Evolutionary conservation across 164 flowering plant species (phyloP), one percentile per base, ranked within the genome.

Genomic region (Paratinospora sagittata): DNA sequence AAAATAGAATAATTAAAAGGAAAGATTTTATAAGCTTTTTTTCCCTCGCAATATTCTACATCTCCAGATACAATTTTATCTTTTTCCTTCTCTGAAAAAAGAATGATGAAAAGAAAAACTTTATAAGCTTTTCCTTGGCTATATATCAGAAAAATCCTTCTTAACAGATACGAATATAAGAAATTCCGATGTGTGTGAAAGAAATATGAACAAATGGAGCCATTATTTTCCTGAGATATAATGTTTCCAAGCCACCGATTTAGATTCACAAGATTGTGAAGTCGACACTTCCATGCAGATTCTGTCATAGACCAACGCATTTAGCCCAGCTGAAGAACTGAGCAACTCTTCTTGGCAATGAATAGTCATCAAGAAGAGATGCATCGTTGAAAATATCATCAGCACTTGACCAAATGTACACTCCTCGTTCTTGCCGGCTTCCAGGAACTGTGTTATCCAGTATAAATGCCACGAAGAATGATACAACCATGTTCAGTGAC

Each of bases 381-480:
- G 91, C 85, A 70, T 94, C 87, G 19, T 67, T 67, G 17, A 69
- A 79, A 43, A 84, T 12, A 63, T 90, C 91, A 68, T 90, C 90
- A 2, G 82, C 71, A 19, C 72, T 79, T 11, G 93, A 90, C 98
- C 98, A 94, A 67, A 77, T 73, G 76, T 94, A 94, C n/a, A 86
- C 95, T 68, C 98, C 97, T 79, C 95, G 80, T 73, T 94, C 96
- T 80, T 86, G 85, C 72, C 77, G 67, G 82, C 80, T 89, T 6
- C 97, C 96, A 27, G 97, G 96, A 66, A 88, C 97, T 0, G 95
- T 90, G 85, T 88, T 91, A 76, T 94, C 98, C 24, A 94, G 82
- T 45, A 92, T 39, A 67, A 91, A 78, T 66, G 98, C 97, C 60
- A 89, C 75, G 74, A 92, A 63, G 61, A 94, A 72, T 16, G 96